Conservation (phyloP, 768 basidiomycete genomes). For the Hygrophoropsis aurantiaca region DNA sequence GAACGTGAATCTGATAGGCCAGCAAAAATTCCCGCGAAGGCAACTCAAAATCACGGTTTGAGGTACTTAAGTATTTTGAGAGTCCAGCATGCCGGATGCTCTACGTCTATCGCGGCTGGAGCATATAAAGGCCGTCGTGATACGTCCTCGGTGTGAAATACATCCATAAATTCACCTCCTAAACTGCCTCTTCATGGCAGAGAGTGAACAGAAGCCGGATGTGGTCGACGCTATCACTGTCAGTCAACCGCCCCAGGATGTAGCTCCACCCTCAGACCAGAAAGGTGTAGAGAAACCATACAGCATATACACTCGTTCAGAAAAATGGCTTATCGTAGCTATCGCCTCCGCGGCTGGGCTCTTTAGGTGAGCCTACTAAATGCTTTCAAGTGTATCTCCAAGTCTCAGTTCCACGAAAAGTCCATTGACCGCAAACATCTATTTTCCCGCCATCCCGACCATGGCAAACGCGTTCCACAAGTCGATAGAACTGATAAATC, state of each 20-base stretch:
- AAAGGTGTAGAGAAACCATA: constrained; percentile 21
- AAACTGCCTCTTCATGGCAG: too few species aligned
- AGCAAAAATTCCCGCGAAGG: too few species aligned
- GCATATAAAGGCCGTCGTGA: too few species aligned
- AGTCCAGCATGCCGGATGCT: too few species aligned
- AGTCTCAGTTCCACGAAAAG: constrained; percentile 36
- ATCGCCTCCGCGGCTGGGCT: constrained; percentile 56
- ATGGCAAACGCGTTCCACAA: constrained; percentile 59
- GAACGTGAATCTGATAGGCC: too few species aligned
- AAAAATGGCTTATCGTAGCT: constrained; percentile 71
- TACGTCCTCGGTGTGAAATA: too few species aligned
- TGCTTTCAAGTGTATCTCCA: neutral
- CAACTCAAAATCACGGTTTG: too few species aligned
- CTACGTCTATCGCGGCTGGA: too few species aligned
- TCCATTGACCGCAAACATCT: constrained; percentile 74
- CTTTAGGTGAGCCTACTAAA: constrained; percentile 49
- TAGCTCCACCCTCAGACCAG: neutral
- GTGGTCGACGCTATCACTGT: neutral
- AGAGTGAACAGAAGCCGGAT: too few species aligned
- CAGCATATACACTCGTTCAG: constrained; percentile 51
- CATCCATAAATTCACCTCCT: too few species aligned
- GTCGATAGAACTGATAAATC: constrained; percentile 69
- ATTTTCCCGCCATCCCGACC: constrained; percentile 76
- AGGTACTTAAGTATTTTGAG: too few species aligned
- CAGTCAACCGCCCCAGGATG: neutral